These are phyloP conservation scores for Fusarium keratoplasticum DNA, from an alignment of 2,329 filamentous ascomycete genomes.

Conservation along the genomic window DNA sequence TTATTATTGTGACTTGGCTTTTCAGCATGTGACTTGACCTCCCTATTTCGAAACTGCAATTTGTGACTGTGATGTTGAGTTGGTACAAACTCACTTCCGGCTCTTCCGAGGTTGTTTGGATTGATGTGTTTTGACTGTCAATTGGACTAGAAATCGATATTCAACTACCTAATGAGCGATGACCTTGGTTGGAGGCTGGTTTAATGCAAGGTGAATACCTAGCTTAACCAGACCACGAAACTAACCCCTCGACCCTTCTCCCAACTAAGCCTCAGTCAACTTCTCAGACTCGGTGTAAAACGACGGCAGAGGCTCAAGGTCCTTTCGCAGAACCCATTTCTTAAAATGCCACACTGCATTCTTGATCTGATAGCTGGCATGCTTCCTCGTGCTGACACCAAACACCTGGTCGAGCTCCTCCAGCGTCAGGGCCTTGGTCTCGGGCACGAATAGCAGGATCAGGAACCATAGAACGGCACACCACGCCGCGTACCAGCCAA, in stretches of 20 bases:
- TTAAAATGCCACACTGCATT: conserved; percentile 46
- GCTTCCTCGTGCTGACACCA: conserved; percentile 43
- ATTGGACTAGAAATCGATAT: neutral
- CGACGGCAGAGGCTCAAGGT: conserved; percentile 43
- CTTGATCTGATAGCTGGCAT: conserved; percentile 43
- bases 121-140: neutral
- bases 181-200: neutral
- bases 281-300: conserved; percentile 37
- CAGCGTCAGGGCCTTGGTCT: conserved; percentile 32
- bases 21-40: neutral
- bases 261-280: neutral
- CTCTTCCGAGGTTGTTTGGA: neutral
- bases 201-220: neutral
- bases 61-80: neutral
- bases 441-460: neutral
- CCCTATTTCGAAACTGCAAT: neutral
- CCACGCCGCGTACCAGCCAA: neutral
- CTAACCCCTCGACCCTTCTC: neutral
- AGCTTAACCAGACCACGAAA: neutral
- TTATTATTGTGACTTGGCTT: conserved; percentile 1
- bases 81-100: neutral
- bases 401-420: conserved; percentile 50
- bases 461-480: neutral
- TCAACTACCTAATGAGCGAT: neutral
- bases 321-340: conserved; percentile 40